These are phyloP conservation scores for Exophiala oligosperma DNA, from an alignment of 2,329 filamentous ascomycete genomes.

Conservation along the genomic window DNA sequence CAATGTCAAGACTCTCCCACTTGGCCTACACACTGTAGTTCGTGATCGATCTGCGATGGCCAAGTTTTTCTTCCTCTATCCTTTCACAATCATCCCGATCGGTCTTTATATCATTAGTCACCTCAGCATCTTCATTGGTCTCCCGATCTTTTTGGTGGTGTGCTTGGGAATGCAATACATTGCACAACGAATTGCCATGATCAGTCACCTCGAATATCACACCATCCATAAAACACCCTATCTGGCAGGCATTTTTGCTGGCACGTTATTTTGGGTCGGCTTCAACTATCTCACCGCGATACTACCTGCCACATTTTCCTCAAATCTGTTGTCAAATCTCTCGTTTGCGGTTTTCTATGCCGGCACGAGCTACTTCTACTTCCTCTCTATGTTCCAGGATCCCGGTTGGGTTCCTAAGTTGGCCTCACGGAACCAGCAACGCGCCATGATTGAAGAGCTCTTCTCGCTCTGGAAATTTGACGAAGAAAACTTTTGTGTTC, in stretches of 20 bases:
- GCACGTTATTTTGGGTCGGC: slow-evolving; percentile 77
- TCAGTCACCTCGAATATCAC: slow-evolving; percentile 84
- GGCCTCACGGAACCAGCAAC: slow-evolving; percentile 84
- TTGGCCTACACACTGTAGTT: slow-evolving; percentile 72
- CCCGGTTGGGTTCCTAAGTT: slow-evolving; percentile 92
- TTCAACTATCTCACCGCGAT: slow-evolving; percentile 73
- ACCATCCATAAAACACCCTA: slow-evolving; percentile 93
- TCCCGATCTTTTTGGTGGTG: slow-evolving; percentile 60
- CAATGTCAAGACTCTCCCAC: slow-evolving; percentile 66
- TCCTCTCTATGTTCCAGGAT: slow-evolving; percentile 80
- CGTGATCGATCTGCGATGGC: slow-evolving; percentile 76
- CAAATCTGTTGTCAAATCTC: slow-evolving; percentile 75
- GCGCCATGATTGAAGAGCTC: slow-evolving; percentile 83
- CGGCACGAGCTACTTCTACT: slow-evolving; percentile 82
- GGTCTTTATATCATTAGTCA: slow-evolving; percentile 71
- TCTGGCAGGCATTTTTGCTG: slow-evolving; percentile 90
- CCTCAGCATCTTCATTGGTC: slow-evolving; percentile 70
- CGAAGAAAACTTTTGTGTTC: slow-evolving; percentile 88
- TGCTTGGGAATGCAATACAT: slow-evolving; percentile 68
- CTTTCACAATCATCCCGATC: slow-evolving; percentile 72
- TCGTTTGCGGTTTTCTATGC: slow-evolving; percentile 65
- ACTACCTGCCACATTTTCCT: slow-evolving; percentile 68
- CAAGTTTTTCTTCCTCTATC: slow-evolving; percentile 87
- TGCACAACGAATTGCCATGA: slow-evolving; percentile 74
- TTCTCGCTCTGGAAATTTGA: slow-evolving; percentile 86